phyloP scores from a whole-genome alignment of 148 eudicot species.

The Chenopodium berlandieri region DNA sequence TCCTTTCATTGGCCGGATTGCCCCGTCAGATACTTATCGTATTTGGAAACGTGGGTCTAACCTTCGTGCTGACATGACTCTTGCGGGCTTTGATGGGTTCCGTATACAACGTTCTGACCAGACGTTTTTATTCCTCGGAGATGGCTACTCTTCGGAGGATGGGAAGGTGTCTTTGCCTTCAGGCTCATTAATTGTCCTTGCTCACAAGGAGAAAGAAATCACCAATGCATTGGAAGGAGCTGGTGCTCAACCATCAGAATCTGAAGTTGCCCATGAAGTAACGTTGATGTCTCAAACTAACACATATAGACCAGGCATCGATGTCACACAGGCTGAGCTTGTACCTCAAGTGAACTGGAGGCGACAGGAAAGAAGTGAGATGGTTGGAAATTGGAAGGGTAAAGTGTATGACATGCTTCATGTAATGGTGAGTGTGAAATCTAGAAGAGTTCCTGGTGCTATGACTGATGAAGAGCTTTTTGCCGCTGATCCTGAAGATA shows the following conservation, averaged over 20 bases:
- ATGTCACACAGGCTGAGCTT: slow-evolving; percentile 93
- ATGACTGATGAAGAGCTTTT: slow-evolving; percentile 94
- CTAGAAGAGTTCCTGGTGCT: slow-evolving; percentile 92
- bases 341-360: slow-evolving; percentile 85
- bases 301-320: slow-evolving; percentile 95
- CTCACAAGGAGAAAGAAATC: slow-evolving; percentile 81
- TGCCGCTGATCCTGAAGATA: slow-evolving; percentile 60
- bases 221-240: slow-evolving; percentile 92
- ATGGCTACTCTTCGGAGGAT: slow-evolving; percentile 65
- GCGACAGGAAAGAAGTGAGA: slow-evolving; percentile 82
- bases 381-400: slow-evolving; percentile 89
- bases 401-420: slow-evolving; percentile 92
- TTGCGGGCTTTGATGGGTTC: slow-evolving; percentile 93
- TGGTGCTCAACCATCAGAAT: slow-evolving; percentile 80
- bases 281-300: slow-evolving; percentile 86
- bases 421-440: slow-evolving; percentile 88
- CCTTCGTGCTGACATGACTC: slow-evolving; percentile 94
- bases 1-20: slow-evolving; percentile 82
- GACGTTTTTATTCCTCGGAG: slow-evolving; percentile 86
- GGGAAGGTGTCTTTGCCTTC: slow-evolving; percentile 61
- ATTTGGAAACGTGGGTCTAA: slow-evolving; percentile 95
- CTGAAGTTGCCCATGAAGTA: slow-evolving; percentile 91
- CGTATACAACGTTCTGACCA: slow-evolving; percentile 93
- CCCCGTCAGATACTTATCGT: slow-evolving; percentile 89
- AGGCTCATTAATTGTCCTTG: slow-evolving; percentile 77